Base-by-base conservation (phyloP, 768 basidiomycete genomes). In the Pholiota molesta region DNA sequence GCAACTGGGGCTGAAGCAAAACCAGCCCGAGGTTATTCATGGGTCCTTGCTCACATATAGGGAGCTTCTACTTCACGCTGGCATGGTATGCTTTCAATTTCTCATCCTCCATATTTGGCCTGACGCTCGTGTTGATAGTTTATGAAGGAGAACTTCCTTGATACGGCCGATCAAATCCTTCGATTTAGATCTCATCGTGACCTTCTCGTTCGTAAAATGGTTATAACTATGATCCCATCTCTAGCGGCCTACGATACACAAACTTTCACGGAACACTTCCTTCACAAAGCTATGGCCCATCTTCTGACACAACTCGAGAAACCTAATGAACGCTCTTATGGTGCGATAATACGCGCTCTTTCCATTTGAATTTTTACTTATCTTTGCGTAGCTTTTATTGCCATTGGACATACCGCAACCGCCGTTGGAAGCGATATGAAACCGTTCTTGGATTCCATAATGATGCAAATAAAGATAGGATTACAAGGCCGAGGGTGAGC, bases 351-450 rank as follows among this genome's bases (percentile, higher is more conserved):
- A 49, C n/a, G 13, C 17, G 17, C 35, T 62, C 54, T 55, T 19
- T 57, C 45, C 7, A 28, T 28, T 3, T 0, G 47, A 17, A 28
- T 17, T 49, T 31, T 53, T 19, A 51, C 68, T 69, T 65, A 65
- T 66, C 59, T 31, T 52, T 52, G 16, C 51, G 11, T 42, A 95
- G 96, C 96, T 2, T 99, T 98, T 73, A 89, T 95, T 66, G 96
- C 97, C 2, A 95, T 99, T 64, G 97, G 97, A 0, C 94, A 97
- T 69, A 92, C 97, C 54, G 95, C 97, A 1, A 86, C 87, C 45
- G 91, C 93, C 53, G 93, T 99, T 21, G 89, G 89, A 51, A 92
- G 94, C 64, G 94, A 97, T 63, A 97, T 99, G 92, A 95, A 96
- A 70, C 89, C 89, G 0, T 99, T 97, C 74, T 83, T 99, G 26